phyloP scores from a whole-genome alignment of 331 rosid genomes.

The Malus hybrid region DNA sequence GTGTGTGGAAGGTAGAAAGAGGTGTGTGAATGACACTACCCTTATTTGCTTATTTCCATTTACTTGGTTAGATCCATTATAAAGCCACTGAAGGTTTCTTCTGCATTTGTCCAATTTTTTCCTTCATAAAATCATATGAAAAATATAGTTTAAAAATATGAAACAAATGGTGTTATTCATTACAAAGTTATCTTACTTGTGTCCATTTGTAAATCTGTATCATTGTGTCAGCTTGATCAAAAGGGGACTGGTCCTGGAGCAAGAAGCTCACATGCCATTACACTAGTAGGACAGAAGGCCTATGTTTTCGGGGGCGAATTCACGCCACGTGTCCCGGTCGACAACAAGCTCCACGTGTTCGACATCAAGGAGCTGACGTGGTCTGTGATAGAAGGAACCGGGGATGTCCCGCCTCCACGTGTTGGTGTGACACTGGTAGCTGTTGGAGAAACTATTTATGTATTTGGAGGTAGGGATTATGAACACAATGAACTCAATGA shows the following conservation, averaged over 20 bases:
- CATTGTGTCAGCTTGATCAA: conserved; percentile 51
- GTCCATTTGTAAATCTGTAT: background rate
- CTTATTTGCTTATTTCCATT: too few species aligned
- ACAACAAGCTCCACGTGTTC: conserved; percentile 60
- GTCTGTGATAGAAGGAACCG: conserved; percentile 49
- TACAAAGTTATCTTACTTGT: background rate
- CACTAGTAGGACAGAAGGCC: conserved; percentile 58
- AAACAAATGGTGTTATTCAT: background rate
- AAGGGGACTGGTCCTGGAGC: conserved; percentile 66
- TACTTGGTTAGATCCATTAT: too few species aligned
- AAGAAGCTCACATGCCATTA: conserved; percentile 84
- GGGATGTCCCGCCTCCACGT: conserved; percentile 75
- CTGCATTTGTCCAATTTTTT: too few species aligned
- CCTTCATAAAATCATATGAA: background rate
- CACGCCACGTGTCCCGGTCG: conserved; percentile 81
- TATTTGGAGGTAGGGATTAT: conserved; percentile 77
- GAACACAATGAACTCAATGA: conserved; percentile 76
- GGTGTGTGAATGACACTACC: too few species aligned
- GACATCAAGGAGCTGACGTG: conserved; percentile 52
- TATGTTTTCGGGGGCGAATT: conserved; percentile 90
- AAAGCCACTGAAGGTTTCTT: background rate
- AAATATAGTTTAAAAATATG: background rate
- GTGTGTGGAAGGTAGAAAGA: too few species aligned
- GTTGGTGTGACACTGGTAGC: conserved; percentile 75
- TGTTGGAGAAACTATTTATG: conserved; percentile 57